These are phyloP conservation scores for Metschnikowia rubicola DNA, from an alignment of 805 yeast genomes.

Conservation along the genomic window DNA sequence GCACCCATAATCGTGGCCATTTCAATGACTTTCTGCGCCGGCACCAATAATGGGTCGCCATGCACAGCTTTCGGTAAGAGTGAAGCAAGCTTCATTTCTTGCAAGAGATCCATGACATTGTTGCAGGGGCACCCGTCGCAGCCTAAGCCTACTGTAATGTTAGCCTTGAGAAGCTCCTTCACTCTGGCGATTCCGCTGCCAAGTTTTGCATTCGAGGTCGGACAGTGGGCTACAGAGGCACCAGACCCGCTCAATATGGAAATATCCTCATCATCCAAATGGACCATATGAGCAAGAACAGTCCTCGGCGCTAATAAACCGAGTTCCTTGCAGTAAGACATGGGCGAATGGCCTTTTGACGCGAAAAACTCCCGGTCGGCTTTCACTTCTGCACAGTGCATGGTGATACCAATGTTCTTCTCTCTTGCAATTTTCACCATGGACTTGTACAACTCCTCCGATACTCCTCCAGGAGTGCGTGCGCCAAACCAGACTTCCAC, in stretches of 20 bases:
- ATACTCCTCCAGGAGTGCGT: constrained; percentile 15
- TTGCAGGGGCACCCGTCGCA: constrained; percentile 22
- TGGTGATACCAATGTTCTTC: constrained; percentile 14
- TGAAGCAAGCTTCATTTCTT: constrained; percentile 21
- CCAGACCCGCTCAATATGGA: constrained; percentile 10
- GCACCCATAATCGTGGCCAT: constrained; percentile 18
- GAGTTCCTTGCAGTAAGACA: constrained; percentile 14
- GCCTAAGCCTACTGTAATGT: constrained; percentile 18
- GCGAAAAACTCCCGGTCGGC: constrained; percentile 15
- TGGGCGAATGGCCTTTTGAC: constrained; percentile 16
- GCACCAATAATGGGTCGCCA: constrained; percentile 16
- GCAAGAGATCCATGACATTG: constrained; percentile 20
- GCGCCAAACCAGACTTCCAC: constrained; percentile 18
- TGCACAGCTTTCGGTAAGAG: constrained; percentile 21
- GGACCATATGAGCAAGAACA: constrained; percentile 17
- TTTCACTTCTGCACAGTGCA: constrained; percentile 17
- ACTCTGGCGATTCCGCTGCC: constrained; percentile 20
- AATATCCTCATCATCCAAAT: constrained; percentile 14
- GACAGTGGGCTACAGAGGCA: constrained; percentile 18
- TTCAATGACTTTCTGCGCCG: constrained; percentile 12
- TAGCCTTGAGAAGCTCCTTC: constrained; percentile 15
- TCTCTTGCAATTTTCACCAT: constrained; percentile 14
- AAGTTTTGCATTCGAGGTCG: constrained; percentile 20
- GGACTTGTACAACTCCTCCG: constrained; percentile 12
- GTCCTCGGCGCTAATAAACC: constrained; percentile 15